Evolutionary conservation across 441 rosid genomes (phyloP).

Genomic region (Corymbia citriodora): DNA sequence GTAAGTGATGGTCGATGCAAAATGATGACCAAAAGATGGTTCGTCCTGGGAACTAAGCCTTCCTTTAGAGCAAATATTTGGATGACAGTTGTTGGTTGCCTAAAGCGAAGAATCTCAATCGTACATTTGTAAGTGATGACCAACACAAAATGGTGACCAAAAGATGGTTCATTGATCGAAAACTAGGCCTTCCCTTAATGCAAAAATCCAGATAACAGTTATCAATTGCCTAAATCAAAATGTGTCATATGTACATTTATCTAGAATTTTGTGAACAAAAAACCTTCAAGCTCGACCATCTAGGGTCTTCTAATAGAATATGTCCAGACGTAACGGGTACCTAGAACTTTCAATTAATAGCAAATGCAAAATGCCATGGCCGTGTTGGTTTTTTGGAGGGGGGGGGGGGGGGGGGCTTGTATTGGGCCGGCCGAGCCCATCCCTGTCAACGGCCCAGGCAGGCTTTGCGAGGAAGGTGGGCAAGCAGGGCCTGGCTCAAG

Average conservation of each 20-base stretch:
- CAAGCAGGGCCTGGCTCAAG: background rate
- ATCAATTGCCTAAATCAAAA: background rate
- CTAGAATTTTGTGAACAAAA: background rate
- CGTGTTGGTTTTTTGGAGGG: no score
- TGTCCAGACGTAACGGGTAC: background rate
- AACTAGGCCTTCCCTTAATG: background rate
- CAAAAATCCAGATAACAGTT: background rate
- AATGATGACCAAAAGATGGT: background rate
- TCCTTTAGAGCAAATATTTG: no score
- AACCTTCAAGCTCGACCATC: accelerated
- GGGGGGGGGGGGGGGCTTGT: background rate
- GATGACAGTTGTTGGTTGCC: background rate
- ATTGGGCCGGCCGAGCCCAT: background rate
- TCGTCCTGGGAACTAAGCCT: background rate
- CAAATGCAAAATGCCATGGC: background rate
- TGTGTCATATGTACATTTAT: background rate
- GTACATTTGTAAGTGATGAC: background rate
- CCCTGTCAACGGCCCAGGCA: background rate
- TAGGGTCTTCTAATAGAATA: background rate
- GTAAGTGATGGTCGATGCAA: background rate
- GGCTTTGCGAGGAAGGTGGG: background rate
- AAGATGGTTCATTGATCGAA: background rate
- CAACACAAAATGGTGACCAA: background rate
- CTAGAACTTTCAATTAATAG: background rate
- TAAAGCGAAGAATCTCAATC: background rate